Conservation (phyloP, 768 basidiomycete genomes). For the Mycena haematopus region DNA sequence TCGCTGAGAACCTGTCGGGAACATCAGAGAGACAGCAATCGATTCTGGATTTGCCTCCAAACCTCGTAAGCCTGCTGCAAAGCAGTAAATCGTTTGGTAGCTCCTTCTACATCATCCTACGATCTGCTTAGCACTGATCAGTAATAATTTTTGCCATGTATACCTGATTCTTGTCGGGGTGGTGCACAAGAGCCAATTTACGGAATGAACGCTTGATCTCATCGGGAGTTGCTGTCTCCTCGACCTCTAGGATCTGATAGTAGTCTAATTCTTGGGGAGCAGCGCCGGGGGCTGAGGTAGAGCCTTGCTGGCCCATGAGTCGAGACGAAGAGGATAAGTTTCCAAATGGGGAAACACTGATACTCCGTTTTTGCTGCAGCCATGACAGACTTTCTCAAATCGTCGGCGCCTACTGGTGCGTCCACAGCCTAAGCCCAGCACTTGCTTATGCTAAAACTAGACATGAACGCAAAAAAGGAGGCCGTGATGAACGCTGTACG, state of each 20-base stretch:
- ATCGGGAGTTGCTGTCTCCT: conserved; percentile 81
- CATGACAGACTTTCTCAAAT: conserved; percentile 65
- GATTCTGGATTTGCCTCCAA: conserved; percentile 31
- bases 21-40: conserved; percentile 9
- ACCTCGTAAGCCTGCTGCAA: conserved; percentile 98
- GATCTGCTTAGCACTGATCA: conserved; percentile 1
- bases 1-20: conserved; percentile 81
- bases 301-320: conserved; percentile 30
- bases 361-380: not conserved
- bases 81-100: conserved; percentile 85
- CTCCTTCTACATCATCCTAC: conserved; percentile 74
- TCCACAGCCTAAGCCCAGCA: not conserved
- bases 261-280: conserved; percentile 55
- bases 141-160: not conserved
- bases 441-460: conserved; percentile 34
- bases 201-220: conserved; percentile 95
- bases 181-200: conserved; percentile 81
- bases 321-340: not conserved
- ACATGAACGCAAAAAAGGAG: conserved; percentile 56
- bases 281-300: conserved; percentile 18
- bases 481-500: conserved; percentile 68
- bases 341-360: not conserved
- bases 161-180: conserved; percentile 84
- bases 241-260: conserved; percentile 81
- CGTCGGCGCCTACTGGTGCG: conserved; percentile 41